Conservation (phyloP, 2,329 filamentous ascomycete genomes). For the Exophiala lecanii-corni region DNA sequence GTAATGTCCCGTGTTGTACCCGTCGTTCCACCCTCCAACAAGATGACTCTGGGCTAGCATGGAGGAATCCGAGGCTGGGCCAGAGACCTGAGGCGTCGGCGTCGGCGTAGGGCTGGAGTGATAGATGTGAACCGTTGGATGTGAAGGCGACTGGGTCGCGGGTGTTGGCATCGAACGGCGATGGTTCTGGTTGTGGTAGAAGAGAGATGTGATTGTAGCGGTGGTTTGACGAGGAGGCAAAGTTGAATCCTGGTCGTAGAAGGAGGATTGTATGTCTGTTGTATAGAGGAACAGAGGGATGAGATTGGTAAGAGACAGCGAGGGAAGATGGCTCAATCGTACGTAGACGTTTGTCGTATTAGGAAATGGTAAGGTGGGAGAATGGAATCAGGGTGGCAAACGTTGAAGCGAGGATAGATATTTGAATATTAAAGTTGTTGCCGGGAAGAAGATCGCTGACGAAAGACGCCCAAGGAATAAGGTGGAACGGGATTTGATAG, state of each 20-base stretch:
- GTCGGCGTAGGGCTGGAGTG: conserved; percentile 19
- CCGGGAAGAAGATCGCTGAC: conserved; percentile 9
- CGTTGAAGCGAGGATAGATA: conserved; percentile 13
- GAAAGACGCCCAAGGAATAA: conserved; percentile 14
- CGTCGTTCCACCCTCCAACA: conserved; percentile 25
- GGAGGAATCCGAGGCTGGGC: conserved; percentile 15
- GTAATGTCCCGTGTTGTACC: conserved; percentile 16
- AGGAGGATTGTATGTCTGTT: conserved; percentile 5
- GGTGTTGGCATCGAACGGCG: conserved; percentile 16
- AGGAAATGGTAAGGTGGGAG: conserved; percentile 8
- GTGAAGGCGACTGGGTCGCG: conserved; percentile 13
- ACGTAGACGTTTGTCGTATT: conserved; percentile 9
- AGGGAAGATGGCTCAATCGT: conserved; percentile 6
- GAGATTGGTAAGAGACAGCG: conserved; percentile 12
- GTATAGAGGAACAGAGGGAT: conserved; percentile 14
- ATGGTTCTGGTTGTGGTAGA: conserved; percentile 2
- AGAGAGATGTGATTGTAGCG: conserved; percentile 8
- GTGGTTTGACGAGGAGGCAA: conserved; percentile 8
- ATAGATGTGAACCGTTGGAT: conserved; percentile 23
- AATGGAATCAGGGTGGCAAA: conserved; percentile 20
- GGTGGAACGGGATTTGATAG: conserved; percentile 12
- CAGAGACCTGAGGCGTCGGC: conserved; percentile 1
- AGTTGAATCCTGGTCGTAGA: conserved; percentile 8
- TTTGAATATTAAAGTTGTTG: conserved; percentile 19
- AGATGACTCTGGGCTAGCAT: conserved; percentile 23